Evolutionary conservation across 305 asterid species (phyloP), one percentile per base, ranked within the genome.

Genomic region (Fraxinus floribunda): DNA sequence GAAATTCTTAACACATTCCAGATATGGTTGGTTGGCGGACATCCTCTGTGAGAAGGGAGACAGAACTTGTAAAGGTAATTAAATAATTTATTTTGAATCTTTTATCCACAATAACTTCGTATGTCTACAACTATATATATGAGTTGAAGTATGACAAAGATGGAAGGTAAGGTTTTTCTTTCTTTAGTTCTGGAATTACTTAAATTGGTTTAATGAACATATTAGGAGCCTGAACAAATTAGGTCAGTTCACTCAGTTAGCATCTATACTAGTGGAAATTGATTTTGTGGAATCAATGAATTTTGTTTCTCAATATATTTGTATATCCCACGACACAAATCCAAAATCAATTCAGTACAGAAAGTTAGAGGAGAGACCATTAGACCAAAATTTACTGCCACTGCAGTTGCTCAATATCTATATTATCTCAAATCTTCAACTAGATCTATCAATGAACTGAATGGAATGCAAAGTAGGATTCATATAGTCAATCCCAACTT

Each of bases 1-100:
- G 76, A 80, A 78, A 82, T 85, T 84, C 93, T 91, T 95, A 88
- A 87, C 90, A 10, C 79, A 38, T 35, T 86, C 85, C 80, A 93
- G 98, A 96, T 90, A 86, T 94, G 98, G 99, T 96, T 85, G 99
- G 99, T 78, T 94, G 98, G 98, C 98, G 99, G 76, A 96, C 98
- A 60, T 92, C 98, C 62, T 96, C 98, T 36, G 83, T 96, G 79
- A 86, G 99, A 87, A 92, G 99, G 83, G 98, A 90, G 92, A 85
- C 86, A 9, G 97, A 96, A 87, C 97, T 94, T 80, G 92, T 89
- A 76, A 88, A 89, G 94, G 98, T 93, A 86, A 86, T 85, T 79
- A 74, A 70, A 34, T 52, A 73, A 79, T 68, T 84, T 80, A 68
- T 79, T 26, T 32, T 41, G 16, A 68, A 44, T 2, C 35, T 34